These are phyloP conservation scores for Aquilaria yunnanensis DNA, from an alignment of 345 rosid genomes.

Conservation along the genomic window DNA sequence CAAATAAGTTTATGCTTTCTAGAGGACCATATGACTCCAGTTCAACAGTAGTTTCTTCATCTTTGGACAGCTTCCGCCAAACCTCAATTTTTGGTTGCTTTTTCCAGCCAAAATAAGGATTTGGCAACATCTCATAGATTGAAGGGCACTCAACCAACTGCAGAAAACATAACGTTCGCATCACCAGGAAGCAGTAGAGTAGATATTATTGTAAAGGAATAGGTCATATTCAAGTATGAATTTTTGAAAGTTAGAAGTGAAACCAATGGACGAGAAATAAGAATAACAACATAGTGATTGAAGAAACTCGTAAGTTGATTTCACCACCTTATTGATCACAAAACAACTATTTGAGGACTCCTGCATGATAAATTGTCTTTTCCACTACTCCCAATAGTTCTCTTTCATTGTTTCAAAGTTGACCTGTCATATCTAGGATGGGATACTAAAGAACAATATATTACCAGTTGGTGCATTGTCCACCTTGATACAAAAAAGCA, in stretches of 20 bases:
- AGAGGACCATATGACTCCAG: conserved; percentile 49
- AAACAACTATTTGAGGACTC: background rate
- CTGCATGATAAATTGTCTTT: background rate
- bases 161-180: conserved; percentile 9
- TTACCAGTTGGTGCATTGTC: conserved; percentile 97
- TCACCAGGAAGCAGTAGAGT: background rate
- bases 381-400: background rate
- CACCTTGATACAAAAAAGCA: conserved; percentile 84
- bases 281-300: background rate
- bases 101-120: conserved; percentile 69
- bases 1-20: conserved; percentile 51
- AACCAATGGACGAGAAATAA: background rate
- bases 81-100: conserved; percentile 64
- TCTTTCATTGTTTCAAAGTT: background rate
- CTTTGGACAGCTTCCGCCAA: conserved; percentile 52
- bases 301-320: too few relatives aligned
- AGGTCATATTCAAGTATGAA: background rate
- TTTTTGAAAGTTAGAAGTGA: too few relatives aligned
- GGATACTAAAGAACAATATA: conserved; percentile 13
- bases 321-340: too few relatives aligned
- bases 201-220: background rate
- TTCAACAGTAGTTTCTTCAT: conserved; percentile 34
- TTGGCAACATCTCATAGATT: conserved; percentile 83
- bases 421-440: background rate
- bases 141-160: conserved; percentile 90